Base-by-base conservation (phyloP, 2,329 filamentous ascomycete species). In the Colletotrichum lini region DNA sequence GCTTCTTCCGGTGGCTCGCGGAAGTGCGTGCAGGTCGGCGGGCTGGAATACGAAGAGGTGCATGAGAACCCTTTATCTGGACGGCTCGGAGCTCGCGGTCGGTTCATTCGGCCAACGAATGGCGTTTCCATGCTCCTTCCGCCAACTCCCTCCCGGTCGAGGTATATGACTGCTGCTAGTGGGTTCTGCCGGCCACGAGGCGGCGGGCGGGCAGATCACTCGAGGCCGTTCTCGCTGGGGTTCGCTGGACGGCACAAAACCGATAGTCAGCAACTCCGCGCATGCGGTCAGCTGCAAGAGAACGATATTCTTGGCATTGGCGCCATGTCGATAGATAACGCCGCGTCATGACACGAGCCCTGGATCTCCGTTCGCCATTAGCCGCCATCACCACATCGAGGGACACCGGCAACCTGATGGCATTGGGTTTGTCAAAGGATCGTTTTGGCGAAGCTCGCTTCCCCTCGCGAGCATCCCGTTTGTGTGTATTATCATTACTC, bases 231-330 rank as follows among this genome's bases (percentile, higher is more conserved):
- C 13, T 47, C 23, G 42, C 15, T 7, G 42, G 10, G 30, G 26
- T 47, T 30, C 5, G 44, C 26, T 4, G 44, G 18, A 13, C 21
- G 44, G 57, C 26, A 44, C 13, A 30, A 13, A 2, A 3, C 2
- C 18, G 23, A 21, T 30, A 16, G 23, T 30, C 16, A 4, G 8
- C 6, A 47, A 35, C 7, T 23, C 16, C 1, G 21, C 21, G 8
- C 5, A 54, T 54, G 60, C 49, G 12, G 60, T 63, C 60, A 63
- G 60, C 60, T 63, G 60, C 60, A 18, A 35, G 60, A 63, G 35
- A 42, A 10, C 38, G 54, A 63, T 54, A 44, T 53, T 45, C 30
- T 45, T 49, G 21, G 16, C 45, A 47, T 44, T 44, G 60, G 60
- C 49, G 21, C 2, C 47, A 30, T 35, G 38, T 35, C 15, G 38